Percentiles rank a stretch among this genome's conserved stretches.
Conservation (phyloP, 1,139 yeast species). For the Blastobotrys persicus region DNA sequence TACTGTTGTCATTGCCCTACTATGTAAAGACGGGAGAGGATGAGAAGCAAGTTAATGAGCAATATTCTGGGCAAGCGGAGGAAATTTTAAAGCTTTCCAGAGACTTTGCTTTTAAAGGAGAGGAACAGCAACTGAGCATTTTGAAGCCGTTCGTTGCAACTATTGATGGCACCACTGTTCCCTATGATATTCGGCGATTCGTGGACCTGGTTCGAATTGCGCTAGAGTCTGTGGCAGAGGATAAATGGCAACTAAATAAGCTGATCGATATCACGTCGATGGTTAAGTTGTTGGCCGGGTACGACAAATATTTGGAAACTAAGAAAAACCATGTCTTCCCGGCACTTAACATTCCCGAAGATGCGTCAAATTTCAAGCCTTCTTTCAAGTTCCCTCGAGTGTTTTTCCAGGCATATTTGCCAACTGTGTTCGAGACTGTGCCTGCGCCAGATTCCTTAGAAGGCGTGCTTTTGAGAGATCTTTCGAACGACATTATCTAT, state of each 20-base stretch:
- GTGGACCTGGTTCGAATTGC: constrained; percentile 56
- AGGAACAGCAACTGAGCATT: constrained; percentile 24
- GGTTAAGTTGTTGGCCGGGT: constrained; percentile 16
- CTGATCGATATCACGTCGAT: constrained; percentile 23
- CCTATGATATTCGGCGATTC: constrained; percentile 55
- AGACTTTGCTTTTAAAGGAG: constrained; percentile 21
- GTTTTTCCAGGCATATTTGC: constrained; percentile 63
- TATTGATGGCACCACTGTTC: constrained; percentile 34
- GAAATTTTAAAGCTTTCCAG: constrained; percentile 23
- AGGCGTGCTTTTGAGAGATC: constrained; percentile 68
- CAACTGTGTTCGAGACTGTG: constrained; percentile 62
- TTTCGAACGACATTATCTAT: constrained; percentile 69
- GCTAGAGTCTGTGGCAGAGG: constrained; percentile 22
- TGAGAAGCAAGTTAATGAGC: constrained; percentile 15
- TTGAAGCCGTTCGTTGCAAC: constrained; percentile 45
- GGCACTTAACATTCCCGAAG: constrained; percentile 34
- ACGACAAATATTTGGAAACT: constrained; percentile 9
- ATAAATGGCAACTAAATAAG: constrained; percentile 24
- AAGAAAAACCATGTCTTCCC: constrained; percentile 43
- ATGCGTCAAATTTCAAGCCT: constrained; percentile 15
- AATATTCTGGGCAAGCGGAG: constrained; percentile 9
- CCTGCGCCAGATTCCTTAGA: constrained; percentile 62
- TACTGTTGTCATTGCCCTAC: constrained; percentile 68
- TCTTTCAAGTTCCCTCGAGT: constrained; percentile 49
- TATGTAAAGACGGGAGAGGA: constrained; percentile 34